Percentiles rank a stretch among this genome's conserved stretches.
Evolutionary conservation across 345 rosid genomes (phyloP).

Genomic region (Syzygium oleosum): DNA sequence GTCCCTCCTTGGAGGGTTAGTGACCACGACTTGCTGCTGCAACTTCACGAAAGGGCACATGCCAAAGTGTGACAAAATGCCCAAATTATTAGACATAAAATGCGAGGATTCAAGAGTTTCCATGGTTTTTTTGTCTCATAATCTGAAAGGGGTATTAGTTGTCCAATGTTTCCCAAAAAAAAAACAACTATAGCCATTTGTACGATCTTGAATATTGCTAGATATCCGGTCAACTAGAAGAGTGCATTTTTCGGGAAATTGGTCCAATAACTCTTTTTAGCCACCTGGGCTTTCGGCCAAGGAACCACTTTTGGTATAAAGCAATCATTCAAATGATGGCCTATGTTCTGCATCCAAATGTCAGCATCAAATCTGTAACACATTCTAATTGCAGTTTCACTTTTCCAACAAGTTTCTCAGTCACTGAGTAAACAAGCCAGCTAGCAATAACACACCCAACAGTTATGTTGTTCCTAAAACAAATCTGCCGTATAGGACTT

Average conservation of each 20-base stretch:
- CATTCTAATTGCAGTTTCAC: not conserved
- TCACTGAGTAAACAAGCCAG: not conserved
- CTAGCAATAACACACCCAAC: not conserved
- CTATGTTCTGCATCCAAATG: not conserved
- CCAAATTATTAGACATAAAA: not conserved
- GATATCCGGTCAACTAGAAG: not conserved
- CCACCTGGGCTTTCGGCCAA: not conserved
- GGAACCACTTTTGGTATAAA: not conserved
- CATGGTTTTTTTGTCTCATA: not conserved
- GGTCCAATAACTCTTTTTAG: not conserved
- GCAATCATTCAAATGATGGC: not conserved
- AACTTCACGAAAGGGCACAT: not conserved
- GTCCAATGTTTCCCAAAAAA: not conserved
- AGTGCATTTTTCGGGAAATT: not conserved
- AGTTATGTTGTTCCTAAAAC: not conserved
- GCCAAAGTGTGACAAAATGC: not conserved
- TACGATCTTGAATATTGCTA: not conserved
- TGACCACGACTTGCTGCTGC: not conserved
- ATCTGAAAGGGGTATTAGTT: not conserved
- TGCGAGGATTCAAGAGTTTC: not conserved
- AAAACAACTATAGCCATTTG: not conserved
- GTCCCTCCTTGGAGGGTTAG: not conserved
- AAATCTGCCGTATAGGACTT: not conserved
- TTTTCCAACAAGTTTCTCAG: not conserved
- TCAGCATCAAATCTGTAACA: not conserved